Percentiles rank a stretch among this genome's conserved stretches.
These are phyloP conservation scores for Cenchrus purpureus DNA, from an alignment of 176 grass and related monocot species.

Conservation along the genomic window DNA sequence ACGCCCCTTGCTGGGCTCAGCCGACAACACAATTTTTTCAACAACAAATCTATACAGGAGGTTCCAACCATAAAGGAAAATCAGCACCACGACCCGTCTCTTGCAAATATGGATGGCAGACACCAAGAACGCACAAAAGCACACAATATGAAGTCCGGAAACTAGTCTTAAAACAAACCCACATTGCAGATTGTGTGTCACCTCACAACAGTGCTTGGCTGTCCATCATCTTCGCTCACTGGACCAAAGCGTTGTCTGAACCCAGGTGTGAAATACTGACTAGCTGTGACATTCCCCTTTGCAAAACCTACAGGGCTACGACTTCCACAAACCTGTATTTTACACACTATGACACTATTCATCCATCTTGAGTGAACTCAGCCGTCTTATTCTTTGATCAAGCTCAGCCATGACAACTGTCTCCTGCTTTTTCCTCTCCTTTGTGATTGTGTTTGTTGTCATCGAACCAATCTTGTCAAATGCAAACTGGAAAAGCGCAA, in stretches of 20 bases:
- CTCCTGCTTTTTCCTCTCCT: slow-evolving; percentile 95
- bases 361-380: slow-evolving; percentile 84
- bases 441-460: slow-evolving; percentile 87
- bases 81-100: not conserved
- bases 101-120: slow-evolving; percentile 5
- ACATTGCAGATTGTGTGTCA: slow-evolving; percentile 31
- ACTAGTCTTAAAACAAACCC: slow-evolving; percentile 29
- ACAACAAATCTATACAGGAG: slow-evolving; percentile 23
- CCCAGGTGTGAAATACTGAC: not conserved
- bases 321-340: not conserved
- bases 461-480: slow-evolving; percentile 97
- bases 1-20: not conserved
- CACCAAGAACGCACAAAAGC: slow-evolving; percentile 1
- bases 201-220: not conserved
- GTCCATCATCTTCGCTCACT: slow-evolving; percentile 9
- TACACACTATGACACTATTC: slow-evolving; percentile 50
- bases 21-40: not conserved
- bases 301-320: slow-evolving; percentile 27
- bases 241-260: not conserved
- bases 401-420: slow-evolving; percentile 94
- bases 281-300: not conserved
- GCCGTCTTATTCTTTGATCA: slow-evolving; percentile 78
- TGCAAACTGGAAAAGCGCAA: slow-evolving; percentile 57
- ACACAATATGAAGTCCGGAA: slow-evolving; percentile 42
- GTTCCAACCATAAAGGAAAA: slow-evolving; percentile 18